Conservation (phyloP, 2,329 filamentous ascomycete species). For the Cyphellophora europaea region DNA sequence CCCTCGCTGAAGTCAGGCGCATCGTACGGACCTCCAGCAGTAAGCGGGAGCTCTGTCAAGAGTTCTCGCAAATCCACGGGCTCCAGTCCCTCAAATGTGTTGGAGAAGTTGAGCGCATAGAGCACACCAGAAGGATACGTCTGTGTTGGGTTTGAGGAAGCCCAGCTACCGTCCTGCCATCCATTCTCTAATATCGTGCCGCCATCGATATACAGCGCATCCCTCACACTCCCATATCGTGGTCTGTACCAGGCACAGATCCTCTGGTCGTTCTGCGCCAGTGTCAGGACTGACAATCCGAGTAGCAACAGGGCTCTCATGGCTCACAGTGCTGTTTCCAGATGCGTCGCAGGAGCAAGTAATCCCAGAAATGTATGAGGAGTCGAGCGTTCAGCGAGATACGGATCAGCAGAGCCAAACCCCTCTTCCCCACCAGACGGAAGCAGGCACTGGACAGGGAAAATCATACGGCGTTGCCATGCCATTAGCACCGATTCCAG, state of each 20-base stretch:
- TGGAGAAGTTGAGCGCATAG: conserved; percentile 51
- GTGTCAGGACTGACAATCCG: too few relatives aligned
- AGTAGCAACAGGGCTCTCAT: too few relatives aligned
- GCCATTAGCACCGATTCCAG: too few relatives aligned
- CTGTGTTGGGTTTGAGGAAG: conserved; percentile 14
- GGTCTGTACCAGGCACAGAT: conserved; percentile 16
- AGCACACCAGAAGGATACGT: conserved; percentile 39
- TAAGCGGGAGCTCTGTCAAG: conserved; percentile 43
- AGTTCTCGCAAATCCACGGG: conserved; percentile 45
- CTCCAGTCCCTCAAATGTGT: conserved; percentile 42
- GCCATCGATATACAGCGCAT: conserved; percentile 16
- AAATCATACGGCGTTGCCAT: too few relatives aligned
- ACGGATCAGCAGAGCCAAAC: too few relatives aligned
- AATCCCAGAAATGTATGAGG: too few relatives aligned
- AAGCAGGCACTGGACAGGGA: too few relatives aligned
- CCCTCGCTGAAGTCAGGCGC: conserved; percentile 49
- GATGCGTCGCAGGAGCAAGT: too few relatives aligned
- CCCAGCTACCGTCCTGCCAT: conserved; percentile 18
- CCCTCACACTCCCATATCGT: conserved; percentile 12
- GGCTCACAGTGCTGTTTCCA: too few relatives aligned
- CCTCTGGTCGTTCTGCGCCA: too few relatives aligned
- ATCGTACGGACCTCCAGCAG: conserved; percentile 34
- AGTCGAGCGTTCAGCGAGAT: too few relatives aligned
- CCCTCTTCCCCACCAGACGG: too few relatives aligned
- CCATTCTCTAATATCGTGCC: conserved; percentile 13